Evolutionary conservation across 768 basidiomycete genomes (phyloP).

Genomic region (Filobasidium floriforme): DNA sequence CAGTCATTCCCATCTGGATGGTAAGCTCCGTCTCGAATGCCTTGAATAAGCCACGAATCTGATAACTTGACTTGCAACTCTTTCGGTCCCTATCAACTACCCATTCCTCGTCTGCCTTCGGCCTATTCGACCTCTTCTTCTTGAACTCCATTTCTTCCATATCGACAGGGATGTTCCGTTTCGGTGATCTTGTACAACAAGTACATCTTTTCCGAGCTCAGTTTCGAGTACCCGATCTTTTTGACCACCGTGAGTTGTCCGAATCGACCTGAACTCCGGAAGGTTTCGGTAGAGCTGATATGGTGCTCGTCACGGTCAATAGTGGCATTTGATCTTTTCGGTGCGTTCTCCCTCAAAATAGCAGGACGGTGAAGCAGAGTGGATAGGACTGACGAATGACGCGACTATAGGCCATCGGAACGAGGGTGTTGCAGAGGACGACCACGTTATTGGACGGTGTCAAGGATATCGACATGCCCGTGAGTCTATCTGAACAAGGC

Average conservation of each 20-base stretch:
- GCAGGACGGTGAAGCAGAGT: not conserved
- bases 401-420: constrained; percentile 32
- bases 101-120: too few species aligned
- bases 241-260: constrained; percentile 76
- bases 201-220: constrained; percentile 49
- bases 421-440: constrained; percentile 39
- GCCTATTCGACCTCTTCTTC: too few species aligned
- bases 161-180: constrained; percentile 62
- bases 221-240: constrained; percentile 86
- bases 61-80: too few species aligned
- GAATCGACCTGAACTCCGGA: constrained; percentile 52
- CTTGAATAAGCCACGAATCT: too few species aligned
- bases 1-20: constrained; percentile 78
- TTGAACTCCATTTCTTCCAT: too few species aligned
- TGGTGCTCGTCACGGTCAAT: not conserved
- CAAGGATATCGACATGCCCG: constrained; percentile 55
- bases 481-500: constrained; percentile 29
- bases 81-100: too few species aligned
- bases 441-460: constrained; percentile 43
- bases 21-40: not conserved
- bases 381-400: not conserved
- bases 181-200: constrained; percentile 93
- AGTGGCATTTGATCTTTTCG: constrained; percentile 8
- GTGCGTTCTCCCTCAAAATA: not conserved
- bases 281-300: not conserved